A percentile compares a stretch with the other conserved stretches of the same genome.
Evolutionary conservation across 164 flowering plant species (phyloP).

Genomic region (Umbilicus rupestris): DNA sequence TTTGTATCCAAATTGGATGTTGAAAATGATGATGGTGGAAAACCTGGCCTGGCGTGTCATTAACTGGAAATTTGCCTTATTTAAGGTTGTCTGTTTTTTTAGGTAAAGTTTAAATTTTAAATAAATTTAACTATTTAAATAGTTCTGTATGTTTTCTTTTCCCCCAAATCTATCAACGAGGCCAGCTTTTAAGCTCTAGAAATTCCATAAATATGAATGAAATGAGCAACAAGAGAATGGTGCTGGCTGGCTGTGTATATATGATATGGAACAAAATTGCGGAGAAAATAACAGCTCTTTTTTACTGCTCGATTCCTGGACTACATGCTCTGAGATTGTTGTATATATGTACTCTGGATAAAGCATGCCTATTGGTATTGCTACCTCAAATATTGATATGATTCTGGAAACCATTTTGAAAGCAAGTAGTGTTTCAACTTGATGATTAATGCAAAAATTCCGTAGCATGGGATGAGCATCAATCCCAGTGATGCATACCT

Average conservation of each 20-base stretch:
- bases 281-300: background rate
- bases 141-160: too few relatives aligned
- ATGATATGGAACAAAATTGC: background rate
- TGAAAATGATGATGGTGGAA: too few relatives aligned
- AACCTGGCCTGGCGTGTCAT: background rate
- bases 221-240: background rate
- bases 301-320: background rate
- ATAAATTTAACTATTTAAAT: too few relatives aligned
- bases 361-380: background rate
- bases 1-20: background rate
- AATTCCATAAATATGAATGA: too few relatives aligned
- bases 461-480: conserved; percentile 81
- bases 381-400: conserved; percentile 33
- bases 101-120: too few relatives aligned
- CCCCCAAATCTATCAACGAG: too few relatives aligned
- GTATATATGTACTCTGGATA: conserved; percentile 2
- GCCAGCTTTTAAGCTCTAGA: too few relatives aligned
- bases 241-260: background rate
- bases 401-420: conserved; percentile 49
- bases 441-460: conserved; percentile 42
- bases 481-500: conserved; percentile 74
- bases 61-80: background rate
- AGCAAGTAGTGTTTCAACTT: conserved; percentile 43
- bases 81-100: background rate
- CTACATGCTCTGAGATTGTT: too few relatives aligned